A percentile compares a stretch with the other conserved stretches of the same genome.
Conservation (phyloP, 225 moss, liverwort and hornwort genomes). For the Asterella californica region DNA sequence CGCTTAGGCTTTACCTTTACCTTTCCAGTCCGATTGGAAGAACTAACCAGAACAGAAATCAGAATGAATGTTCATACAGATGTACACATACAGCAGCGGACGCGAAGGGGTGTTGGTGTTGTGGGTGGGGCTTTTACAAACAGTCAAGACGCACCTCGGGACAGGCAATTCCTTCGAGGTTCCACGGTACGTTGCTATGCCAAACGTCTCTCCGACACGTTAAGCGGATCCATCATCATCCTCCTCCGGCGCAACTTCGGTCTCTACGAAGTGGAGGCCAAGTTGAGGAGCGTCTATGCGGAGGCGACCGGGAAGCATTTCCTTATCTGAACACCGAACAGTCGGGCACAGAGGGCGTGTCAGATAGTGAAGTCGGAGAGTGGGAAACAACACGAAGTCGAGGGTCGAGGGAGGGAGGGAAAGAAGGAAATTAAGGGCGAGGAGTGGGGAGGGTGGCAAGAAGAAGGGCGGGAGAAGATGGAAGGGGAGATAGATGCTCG, state of each 20-base stretch:
- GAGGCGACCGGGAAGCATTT: slow-evolving; percentile 19
- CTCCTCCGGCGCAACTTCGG: not conserved
- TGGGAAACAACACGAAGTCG: not conserved
- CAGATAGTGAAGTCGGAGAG: not conserved
- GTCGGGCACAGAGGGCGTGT: slow-evolving; percentile 8
- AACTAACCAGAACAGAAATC: not conserved
- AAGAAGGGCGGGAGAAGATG: not conserved
- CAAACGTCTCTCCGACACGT: slow-evolving; percentile 6
- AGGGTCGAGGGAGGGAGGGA: not conserved
- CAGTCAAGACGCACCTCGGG: not conserved
- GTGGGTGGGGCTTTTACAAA: not conserved
- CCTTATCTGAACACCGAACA: slow-evolving; percentile 26
- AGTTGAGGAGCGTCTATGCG: slow-evolving; percentile 4
- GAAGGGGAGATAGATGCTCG: not conserved
- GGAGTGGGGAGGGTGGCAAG: not conserved
- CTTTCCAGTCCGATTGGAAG: not conserved
- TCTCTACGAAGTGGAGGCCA: not conserved
- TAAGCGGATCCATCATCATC: slow-evolving; percentile 7
- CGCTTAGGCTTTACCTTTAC: not conserved
- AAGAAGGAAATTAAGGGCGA: not conserved
- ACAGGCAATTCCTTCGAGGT: slow-evolving; percentile 4
- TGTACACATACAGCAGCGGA: not conserved
- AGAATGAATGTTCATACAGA: slow-evolving; percentile 1
- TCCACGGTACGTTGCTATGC: slow-evolving; percentile 5
- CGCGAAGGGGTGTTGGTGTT: not conserved